Evolutionary conservation across 2,329 filamentous ascomycete species (phyloP), one percentile per base, ranked within the genome.

Genomic region (Beauveria sp.): DNA sequence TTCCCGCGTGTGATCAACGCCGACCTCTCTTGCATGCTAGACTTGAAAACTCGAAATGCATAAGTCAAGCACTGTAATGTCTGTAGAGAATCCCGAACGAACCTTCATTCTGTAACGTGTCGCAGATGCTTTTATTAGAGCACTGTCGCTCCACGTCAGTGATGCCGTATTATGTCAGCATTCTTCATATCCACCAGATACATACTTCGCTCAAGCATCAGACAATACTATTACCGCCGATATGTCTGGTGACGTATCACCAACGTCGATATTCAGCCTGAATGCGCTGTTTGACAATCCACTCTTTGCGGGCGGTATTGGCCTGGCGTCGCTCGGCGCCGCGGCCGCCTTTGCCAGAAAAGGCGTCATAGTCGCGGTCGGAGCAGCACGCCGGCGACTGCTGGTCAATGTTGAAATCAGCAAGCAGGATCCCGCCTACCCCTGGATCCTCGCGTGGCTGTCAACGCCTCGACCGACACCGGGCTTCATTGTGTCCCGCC

Each of bases 331-430:
- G 34, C 81, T 99, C 58, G 95, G 92, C 65, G 91, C 92, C 40
- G 88, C 84, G 46, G 83, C 92, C 38, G 88, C 91, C 14, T 85
- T 96, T 67, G 90, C 87, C 34, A 91, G 95, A 65, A 88, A 88
- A 70, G 90, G 90, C 40, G 74, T 89, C 63, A 84, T 93, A 63
- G 80, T 86, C 68, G 86, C 86, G 60, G 86, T 88, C n/a, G 83
- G 84, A 49, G 81, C 96, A 61, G 77, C 96, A 62, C 89, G 91
- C 55, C 87, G 89, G 58, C 90, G 93, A 54, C 86, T 99, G 77
- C 86, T 99, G 34, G 91, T 98, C 68, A 92, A 97, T 69, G 86
- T 99, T 69, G 95, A 99, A 75, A 96, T 99, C 74, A 93, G 90
- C 73, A 90, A 91, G 71, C 90, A 93, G 69, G 95, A 99, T 75